Base-by-base conservation (phyloP, 306 rosid genomes). In the Casuarina glauca region DNA sequence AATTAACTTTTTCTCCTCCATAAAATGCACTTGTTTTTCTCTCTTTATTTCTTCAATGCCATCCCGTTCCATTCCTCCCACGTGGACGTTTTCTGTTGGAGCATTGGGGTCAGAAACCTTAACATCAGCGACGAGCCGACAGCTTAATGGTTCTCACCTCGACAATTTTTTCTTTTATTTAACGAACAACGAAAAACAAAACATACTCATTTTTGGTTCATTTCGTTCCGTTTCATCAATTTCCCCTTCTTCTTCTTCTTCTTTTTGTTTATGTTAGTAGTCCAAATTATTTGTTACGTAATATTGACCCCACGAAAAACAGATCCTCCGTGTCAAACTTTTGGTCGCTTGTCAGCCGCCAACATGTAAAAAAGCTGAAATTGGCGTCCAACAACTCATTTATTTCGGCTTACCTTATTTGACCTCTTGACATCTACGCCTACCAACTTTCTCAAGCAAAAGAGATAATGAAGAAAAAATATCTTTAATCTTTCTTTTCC, bases 31-130 rank as follows among this genome's bases (percentile, higher is more conserved):
- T 67, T 36, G 64, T 13, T 61, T 64, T 2, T 52, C 41, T 53
- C 15, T 43, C 69, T 26, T 42, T 51, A 73, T 73, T 50, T 62
- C 82, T 35, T 62, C 43, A 2, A 19, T 79, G 78, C 82, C 78
- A 73, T 43, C 55, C 74, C 51, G 11, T 63, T 42, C 46, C 52
- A 9, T 64, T 42, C 11, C 19, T 4, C 1, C 5, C 48, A 72
- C 48, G 49, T 72, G 64, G 42, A 62, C 52, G 35, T 0, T 7
- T 8, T 1, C 9, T 46, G 20, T 71, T 71, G 44, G 19, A 71
- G 9, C 26, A 17, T 39, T 42, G 8, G 32, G 50, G 5, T 39
- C 11, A 17, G 8, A 66, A 58, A 58, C 64, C 64, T 58, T 58
- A 58, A 58, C 64, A 39, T 58, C 64, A 38, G 26, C 64, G 64